Evolutionary conservation across 1,284 basidiomycete genomes (phyloP).

Genomic region (Psilocybe mexicana): DNA sequence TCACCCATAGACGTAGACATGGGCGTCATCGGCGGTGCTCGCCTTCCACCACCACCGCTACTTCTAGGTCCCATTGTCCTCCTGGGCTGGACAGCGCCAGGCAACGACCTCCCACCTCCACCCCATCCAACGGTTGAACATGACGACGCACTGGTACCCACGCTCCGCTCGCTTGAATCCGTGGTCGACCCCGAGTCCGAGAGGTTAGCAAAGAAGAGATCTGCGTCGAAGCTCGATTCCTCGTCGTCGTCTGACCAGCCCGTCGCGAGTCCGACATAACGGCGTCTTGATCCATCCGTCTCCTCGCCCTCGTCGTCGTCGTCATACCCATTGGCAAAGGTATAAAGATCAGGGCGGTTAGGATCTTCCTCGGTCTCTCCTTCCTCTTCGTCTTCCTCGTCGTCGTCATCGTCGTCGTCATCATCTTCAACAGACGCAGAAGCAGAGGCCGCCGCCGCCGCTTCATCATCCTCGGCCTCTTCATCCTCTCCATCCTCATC

Average conservation of each 20-base stretch:
- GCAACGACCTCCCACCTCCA: not conserved
- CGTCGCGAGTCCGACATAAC: conserved; percentile 57
- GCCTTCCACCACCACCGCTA: not conserved
- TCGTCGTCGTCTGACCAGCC: conserved; percentile 78
- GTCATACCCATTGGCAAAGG: conserved; percentile 1
- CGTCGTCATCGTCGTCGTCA: conserved; percentile 48
- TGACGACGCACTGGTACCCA: conserved; percentile 18
- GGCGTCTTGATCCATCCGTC: conserved; percentile 18
- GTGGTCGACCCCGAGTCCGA: conserved; percentile 44
- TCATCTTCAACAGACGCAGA: conserved; percentile 27
- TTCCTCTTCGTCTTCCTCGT: conserved; percentile 40
- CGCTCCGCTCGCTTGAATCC: conserved; percentile 35
- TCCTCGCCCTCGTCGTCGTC: conserved; percentile 12
- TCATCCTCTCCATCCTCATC: conserved; percentile 50
- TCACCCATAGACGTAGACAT: conserved; percentile 26
- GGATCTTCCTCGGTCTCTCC: conserved; percentile 28
- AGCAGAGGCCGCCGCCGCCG: conserved; percentile 22
- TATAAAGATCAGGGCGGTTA: conserved; percentile 16
- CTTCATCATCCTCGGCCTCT: conserved; percentile 33
- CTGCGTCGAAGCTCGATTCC: conserved; percentile 75
- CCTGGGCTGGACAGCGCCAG: too few relatives aligned
- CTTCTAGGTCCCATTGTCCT: not conserved
- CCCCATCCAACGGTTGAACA: not conserved
- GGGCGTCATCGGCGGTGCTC: not conserved
- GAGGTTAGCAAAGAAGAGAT: conserved; percentile 58